Evolutionary conservation across 1,284 basidiomycete genomes (phyloP).

Genomic region (Cryptococcus sp.): DNA sequence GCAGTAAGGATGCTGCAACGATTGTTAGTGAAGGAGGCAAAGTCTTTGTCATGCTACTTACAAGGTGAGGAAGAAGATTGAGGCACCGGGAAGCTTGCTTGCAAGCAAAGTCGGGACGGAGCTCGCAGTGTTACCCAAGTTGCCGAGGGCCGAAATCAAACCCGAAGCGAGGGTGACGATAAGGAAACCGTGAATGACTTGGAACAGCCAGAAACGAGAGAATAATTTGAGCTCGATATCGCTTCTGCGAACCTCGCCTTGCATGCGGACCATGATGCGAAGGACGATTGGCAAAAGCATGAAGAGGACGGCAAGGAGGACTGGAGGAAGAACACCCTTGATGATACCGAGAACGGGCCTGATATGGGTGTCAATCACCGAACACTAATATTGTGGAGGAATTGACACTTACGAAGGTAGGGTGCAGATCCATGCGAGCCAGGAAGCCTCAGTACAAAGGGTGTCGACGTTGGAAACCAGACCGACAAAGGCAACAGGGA

Average conservation of each 20-base stretch:
- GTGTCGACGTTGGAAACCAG: constrained; percentile 75
- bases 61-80: constrained; percentile 92
- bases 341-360: constrained; percentile 70
- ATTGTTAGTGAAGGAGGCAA: constrained; percentile 57
- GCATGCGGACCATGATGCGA: constrained; percentile 50
- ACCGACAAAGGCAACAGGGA: constrained; percentile 79
- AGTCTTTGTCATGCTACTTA: constrained; percentile 40
- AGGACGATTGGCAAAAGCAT: constrained; percentile 86
- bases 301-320: constrained; percentile 83
- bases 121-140: constrained; percentile 64
- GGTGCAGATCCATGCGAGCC: constrained; percentile 80
- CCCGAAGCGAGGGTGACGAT: constrained; percentile 81
- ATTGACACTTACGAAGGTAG: constrained; percentile 57
- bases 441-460: constrained; percentile 65
- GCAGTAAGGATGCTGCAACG: constrained; percentile 41
- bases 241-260: constrained; percentile 56
- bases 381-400: constrained; percentile 7
- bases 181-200: constrained; percentile 87
- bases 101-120: constrained; percentile 70
- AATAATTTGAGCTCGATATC: constrained; percentile 87
- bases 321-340: constrained; percentile 83
- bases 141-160: constrained; percentile 67
- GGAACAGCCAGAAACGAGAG: constrained; percentile 89
- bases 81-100: constrained; percentile 73
- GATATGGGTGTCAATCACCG: constrained; percentile 47